These are phyloP conservation scores for Silybum marianum DNA, from an alignment of 129 eudicot species.

Conservation along the genomic window DNA sequence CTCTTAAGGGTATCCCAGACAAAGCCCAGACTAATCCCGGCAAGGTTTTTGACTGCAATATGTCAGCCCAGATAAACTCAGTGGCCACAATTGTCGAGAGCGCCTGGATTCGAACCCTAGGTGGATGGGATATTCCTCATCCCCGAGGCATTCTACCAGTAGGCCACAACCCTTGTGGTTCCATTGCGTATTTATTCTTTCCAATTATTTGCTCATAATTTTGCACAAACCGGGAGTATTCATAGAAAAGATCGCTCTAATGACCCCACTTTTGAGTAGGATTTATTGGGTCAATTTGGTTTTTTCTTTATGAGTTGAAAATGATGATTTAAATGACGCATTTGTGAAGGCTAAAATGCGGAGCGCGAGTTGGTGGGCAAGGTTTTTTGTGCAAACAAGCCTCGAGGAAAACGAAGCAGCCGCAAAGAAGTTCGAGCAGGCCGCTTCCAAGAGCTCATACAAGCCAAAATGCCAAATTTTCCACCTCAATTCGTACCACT, in stretches of 20 bases:
- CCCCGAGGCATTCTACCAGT: too few relatives aligned
- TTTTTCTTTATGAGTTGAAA: constrained; percentile 4
- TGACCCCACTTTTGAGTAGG: neutral
- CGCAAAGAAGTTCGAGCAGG: constrained; percentile 69
- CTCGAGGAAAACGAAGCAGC: constrained; percentile 75
- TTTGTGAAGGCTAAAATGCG: constrained; percentile 75
- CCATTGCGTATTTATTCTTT: neutral
- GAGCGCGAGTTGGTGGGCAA: constrained; percentile 79
- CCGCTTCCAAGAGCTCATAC: constrained; percentile 51
- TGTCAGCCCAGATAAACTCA: too few relatives aligned
- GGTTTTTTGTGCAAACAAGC: constrained; percentile 73
- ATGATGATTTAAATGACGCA: constrained; percentile 5
- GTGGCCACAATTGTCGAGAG: too few relatives aligned
- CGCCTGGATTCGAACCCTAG: too few relatives aligned
- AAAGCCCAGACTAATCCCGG: too few relatives aligned
- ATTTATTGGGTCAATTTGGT: neutral
- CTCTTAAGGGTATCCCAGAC: too few relatives aligned
- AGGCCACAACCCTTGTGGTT: too few relatives aligned
- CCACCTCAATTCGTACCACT: constrained; percentile 68
- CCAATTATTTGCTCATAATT: neutral
- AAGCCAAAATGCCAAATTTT: constrained; percentile 75
- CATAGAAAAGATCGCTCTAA: neutral
- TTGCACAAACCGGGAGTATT: neutral
- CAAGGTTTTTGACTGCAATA: too few relatives aligned
- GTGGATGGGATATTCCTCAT: too few relatives aligned